Evolutionary conservation across 2,329 filamentous ascomycete species (phyloP), one percentile per base, ranked within the genome.

Genomic region (Rutstroemia sp.): DNA sequence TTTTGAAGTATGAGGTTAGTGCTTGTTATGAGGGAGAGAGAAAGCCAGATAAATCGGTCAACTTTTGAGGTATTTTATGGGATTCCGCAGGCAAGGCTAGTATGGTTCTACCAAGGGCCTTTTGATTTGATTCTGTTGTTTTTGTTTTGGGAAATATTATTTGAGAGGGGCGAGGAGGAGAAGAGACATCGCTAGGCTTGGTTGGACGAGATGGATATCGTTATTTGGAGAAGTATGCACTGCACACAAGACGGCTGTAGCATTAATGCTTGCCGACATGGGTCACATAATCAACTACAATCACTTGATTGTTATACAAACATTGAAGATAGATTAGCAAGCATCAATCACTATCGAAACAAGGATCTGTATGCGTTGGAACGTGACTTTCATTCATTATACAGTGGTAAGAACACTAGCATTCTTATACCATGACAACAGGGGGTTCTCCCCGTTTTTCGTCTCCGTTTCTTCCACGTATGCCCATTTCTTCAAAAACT

Each of bases 351-450:
- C 10, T 47, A 9, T 39, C 21, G 19, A 30, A 34, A 12, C 10
- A 34, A 34, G 30, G 9, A 34, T 12, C 30, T 4, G 30, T 34
- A 34, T 34, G 10, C 30, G 14, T 14, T 44, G 48, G 27, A 54
- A 34, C 48, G 36, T 9, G 21, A 30, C 25, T 51, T 45, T 53
- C 30, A 27, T 44, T 19, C 27, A 30, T 73, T 78, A 95, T 64
- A 94, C 81, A 53, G 92, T 96, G 51, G 90, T 86, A 80, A 97
- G 81, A 65, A 96, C 88, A 72, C 88, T 94, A 53, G 92, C 92
- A 72, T 99, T 99, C 74, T 89, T 88, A 74, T 97, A 99, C 86
- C 94, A 96, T 65, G 77, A 87, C 72, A 97, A 70, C 68, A 99
- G 73, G 46, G 92, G 92, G 70, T 97, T 97, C 76, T 99, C 94